Base-by-base conservation (phyloP, 352 stramenopile species). In the Phytophthora uliginosa region DNA sequence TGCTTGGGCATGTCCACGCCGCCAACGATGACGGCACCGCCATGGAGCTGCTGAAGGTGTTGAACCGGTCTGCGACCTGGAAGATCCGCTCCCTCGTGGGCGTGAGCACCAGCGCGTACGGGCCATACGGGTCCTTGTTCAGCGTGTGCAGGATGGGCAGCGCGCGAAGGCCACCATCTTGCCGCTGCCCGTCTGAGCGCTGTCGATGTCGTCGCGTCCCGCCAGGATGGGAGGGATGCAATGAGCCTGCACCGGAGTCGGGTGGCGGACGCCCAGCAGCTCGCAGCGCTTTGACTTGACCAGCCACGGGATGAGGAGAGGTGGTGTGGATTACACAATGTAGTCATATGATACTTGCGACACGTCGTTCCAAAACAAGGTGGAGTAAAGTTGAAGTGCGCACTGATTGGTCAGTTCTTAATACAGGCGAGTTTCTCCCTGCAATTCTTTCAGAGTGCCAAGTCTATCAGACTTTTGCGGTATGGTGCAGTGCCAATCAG, bases 41-140 rank as follows among this genome's bases (percentile, higher is more conserved):
- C 68, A 96, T 88, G 20, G 90, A 92, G 72, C 98, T 98, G n/a
- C 91, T 88, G 34, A 99, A 92, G 2, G 96, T 97, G 36, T 98
- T 88, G 52, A 99, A 98, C 78, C 99, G 97, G 66, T 99, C 97
- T 45, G 95, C 88, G 71, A 99, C 99, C 84, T 99, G 98, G 73
- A 99, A 98, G 20, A 98, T 98, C 12, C 99, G 84, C 85, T 99
- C 98, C 20, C 98, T 82, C 36, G 98, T 99, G 6, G 98, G 98
- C 56, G 97, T 99, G 33, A 99, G 76, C 52, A 99, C 91, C 18
- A 99, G 81, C 1, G 93, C 97, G 79, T 96, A 99, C 33, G 99
- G 97, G 4, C 97, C 97, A 68, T 96, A 99, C 33, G 99, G 97
- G 4, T 26, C 97, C 97, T 67, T 98, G 59, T 88, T 95, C n/a